Conservation (phyloP, 306 rosid genomes). For the Clitoria ternatea region DNA sequence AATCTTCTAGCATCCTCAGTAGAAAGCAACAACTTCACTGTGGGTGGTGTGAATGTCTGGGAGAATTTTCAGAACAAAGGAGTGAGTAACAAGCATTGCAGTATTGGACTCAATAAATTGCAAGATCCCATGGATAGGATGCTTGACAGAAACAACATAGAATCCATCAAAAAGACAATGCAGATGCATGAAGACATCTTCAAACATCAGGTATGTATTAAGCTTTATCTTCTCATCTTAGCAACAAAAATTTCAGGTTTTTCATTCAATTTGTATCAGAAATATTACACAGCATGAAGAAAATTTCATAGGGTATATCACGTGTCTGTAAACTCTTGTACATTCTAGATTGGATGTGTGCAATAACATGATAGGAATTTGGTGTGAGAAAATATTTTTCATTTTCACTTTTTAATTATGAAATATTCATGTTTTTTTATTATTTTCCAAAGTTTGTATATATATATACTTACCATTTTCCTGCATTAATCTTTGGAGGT, state of each 20-base stretch:
- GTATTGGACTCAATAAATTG: constrained; percentile 35
- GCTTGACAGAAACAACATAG: constrained; percentile 48
- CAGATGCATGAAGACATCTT: constrained; percentile 81
- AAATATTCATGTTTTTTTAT: neutral
- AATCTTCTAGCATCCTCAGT: constrained; percentile 49
- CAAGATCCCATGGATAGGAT: constrained; percentile 47
- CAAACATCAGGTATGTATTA: constrained; percentile 62
- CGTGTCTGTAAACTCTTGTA: neutral
- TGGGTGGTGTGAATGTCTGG: constrained; percentile 62
- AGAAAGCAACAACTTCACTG: constrained; percentile 43
- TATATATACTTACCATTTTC: no score
- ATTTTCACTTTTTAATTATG: neutral
- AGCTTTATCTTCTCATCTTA: neutral
- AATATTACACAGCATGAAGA: neutral
- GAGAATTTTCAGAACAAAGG: constrained; percentile 47
- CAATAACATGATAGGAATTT: neutral
- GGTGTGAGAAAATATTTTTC: neutral
- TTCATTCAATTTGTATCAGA: neutral
- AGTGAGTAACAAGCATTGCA: constrained; percentile 29
- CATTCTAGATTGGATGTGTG: neutral
- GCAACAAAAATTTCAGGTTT: neutral
- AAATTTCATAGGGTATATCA: neutral
- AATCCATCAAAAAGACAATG: constrained; percentile 79
- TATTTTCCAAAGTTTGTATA: neutral
- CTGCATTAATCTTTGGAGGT: neutral